Conservation (phyloP, 805 yeast species). For the Hanseniaspora lindneri region DNA sequence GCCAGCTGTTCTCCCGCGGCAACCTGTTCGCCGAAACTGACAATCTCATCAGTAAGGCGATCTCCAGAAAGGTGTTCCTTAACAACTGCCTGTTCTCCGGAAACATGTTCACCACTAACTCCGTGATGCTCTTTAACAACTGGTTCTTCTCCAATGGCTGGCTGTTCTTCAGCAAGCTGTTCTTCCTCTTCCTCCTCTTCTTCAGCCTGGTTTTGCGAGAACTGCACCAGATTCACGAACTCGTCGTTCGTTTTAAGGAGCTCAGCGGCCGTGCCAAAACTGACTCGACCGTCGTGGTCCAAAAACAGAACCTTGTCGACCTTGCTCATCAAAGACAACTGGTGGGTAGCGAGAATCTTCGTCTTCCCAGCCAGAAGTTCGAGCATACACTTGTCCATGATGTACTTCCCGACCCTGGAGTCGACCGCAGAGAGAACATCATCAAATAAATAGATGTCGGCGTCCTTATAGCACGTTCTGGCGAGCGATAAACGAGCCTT, state of each 20-base stretch:
- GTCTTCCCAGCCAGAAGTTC: constrained; percentile 45
- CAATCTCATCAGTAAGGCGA: too few relatives aligned
- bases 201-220: constrained; percentile 25
- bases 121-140: too few relatives aligned
- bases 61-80: too few relatives aligned
- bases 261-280: constrained; percentile 45
- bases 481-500: constrained; percentile 63
- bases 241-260: constrained; percentile 32
- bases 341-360: constrained; percentile 66
- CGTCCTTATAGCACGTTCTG: constrained; percentile 54
- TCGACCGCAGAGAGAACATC: constrained; percentile 70
- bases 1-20: too few relatives aligned
- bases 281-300: constrained; percentile 48
- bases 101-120: too few relatives aligned
- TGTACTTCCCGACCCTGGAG: constrained; percentile 63
- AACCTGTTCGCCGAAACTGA: too few relatives aligned
- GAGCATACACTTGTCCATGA: constrained; percentile 47
- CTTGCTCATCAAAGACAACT: constrained; percentile 47
- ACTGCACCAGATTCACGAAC: constrained; percentile 41
- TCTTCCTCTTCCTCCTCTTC: constrained; percentile 22
- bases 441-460: constrained; percentile 53
- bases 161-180: too few relatives aligned
- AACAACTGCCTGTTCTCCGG: too few relatives aligned
- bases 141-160: too few relatives aligned
- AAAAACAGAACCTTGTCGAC: constrained; percentile 57